Conservation (phyloP, 2,329 filamentous ascomycete species). For the Neospermospora avenae region DNA sequence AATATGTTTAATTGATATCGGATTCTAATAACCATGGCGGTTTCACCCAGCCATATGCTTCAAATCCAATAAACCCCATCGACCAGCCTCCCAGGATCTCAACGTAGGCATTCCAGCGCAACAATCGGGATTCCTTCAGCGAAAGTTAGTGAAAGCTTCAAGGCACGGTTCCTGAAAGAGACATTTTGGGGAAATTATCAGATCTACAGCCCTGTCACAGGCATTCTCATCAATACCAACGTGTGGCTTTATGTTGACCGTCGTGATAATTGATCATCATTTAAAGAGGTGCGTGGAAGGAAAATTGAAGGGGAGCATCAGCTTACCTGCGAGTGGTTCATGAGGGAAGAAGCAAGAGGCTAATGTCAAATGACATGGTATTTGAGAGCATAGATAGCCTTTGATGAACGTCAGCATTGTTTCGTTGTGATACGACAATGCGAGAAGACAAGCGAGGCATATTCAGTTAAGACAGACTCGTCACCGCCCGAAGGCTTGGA, state of each 20-base stretch:
- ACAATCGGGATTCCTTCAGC: not conserved
- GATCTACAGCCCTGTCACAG: constrained; percentile 65
- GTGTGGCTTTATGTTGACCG: constrained; percentile 44
- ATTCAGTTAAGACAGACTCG: constrained; percentile 51
- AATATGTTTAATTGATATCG: too few species aligned
- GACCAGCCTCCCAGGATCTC: too few species aligned
- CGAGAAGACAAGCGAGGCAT: constrained; percentile 27
- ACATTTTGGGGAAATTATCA: constrained; percentile 28
- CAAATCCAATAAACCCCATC: too few species aligned
- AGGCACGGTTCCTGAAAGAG: not conserved
- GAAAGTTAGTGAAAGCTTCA: not conserved
- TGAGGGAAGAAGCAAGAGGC: not conserved
- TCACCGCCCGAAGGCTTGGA: constrained; percentile 68
- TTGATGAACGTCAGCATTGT: constrained; percentile 18
- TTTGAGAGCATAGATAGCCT: not conserved
- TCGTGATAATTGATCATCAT: constrained; percentile 64
- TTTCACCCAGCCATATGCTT: too few species aligned
- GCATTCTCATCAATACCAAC: constrained; percentile 85
- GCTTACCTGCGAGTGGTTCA: constrained; percentile 20
- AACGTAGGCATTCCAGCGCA: not conserved
- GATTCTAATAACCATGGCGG: too few species aligned
- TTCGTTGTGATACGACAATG: constrained; percentile 1
- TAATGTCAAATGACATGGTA: not conserved
- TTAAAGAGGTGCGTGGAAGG: constrained; percentile 34
- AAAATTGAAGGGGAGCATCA: not conserved